Conservation (phyloP, 768 basidiomycete genomes). For the Kwoniella shandongensis region DNA sequence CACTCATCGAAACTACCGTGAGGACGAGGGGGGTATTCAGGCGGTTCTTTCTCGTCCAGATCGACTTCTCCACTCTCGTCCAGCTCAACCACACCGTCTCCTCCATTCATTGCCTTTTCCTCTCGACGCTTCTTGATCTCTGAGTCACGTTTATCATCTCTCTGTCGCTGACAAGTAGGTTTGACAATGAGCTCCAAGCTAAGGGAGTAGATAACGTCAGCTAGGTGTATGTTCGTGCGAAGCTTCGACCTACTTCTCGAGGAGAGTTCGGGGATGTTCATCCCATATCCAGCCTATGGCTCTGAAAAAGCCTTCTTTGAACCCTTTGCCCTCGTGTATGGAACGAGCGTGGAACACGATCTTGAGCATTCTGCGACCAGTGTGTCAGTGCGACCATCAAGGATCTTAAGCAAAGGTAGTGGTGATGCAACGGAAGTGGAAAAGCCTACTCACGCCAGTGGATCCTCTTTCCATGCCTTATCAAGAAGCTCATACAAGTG, state of each 20-base stretch:
- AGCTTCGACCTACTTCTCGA: conserved; percentile 57
- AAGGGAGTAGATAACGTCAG: background rate
- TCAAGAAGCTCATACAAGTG: conserved; percentile 52
- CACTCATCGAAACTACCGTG: conserved; percentile 75
- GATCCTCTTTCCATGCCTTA: conserved; percentile 64
- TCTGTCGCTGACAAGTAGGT: conserved; percentile 55
- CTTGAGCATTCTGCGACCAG: conserved; percentile 58
- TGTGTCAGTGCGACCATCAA: too few species aligned
- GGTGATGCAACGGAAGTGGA: background rate
- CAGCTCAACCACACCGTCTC: conserved; percentile 16
- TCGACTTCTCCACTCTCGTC: conserved; percentile 31
- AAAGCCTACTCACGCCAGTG: conserved; percentile 40
- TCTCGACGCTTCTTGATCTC: conserved; percentile 6
- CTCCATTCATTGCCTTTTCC: conserved; percentile 2
- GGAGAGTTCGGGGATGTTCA: conserved; percentile 69
- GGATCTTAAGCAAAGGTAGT: too few species aligned
- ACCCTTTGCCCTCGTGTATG: conserved; percentile 66
- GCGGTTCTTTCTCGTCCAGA: conserved; percentile 17
- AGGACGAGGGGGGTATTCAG: conserved; percentile 34
- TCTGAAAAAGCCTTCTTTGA: conserved; percentile 64
- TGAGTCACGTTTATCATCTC: conserved; percentile 13
- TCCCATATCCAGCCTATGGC: conserved; percentile 68
- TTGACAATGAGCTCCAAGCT: conserved; percentile 60
- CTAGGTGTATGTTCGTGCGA: background rate
- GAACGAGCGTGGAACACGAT: conserved; percentile 70